These are phyloP conservation scores for Aspergillus ustus DNA, from an alignment of 2,329 filamentous ascomycete genomes.

Conservation along the genomic window DNA sequence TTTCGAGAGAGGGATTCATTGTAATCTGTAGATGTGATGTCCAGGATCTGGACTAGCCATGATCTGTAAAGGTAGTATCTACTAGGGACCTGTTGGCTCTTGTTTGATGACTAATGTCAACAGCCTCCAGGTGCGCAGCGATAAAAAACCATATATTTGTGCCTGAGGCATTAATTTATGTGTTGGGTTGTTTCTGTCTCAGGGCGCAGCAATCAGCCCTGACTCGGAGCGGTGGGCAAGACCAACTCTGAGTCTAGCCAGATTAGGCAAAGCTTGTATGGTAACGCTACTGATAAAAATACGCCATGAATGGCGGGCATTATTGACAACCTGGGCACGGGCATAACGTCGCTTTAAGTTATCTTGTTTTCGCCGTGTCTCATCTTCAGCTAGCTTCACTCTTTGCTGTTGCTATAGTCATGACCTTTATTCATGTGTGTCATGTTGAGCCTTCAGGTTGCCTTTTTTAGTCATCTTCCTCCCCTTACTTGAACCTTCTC, in stretches of 20 bases:
- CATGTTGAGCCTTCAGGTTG: constrained; percentile 16
- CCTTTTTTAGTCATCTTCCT: constrained; percentile 15
- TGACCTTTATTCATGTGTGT: constrained; percentile 7
- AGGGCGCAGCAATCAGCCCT: neutral
- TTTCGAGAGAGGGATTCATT: constrained; percentile 27
- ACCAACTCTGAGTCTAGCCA: neutral
- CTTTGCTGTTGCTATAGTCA: constrained; percentile 1
- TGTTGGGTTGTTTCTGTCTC: no score
- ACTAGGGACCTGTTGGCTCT: no score
- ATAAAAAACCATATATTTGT: no score
- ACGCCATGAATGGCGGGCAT: neutral
- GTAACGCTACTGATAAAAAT: constrained; percentile 4
- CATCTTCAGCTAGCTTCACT: neutral
- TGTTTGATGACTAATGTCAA: no score
- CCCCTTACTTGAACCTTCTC: constrained; percentile 7
- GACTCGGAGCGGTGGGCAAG: neutral
- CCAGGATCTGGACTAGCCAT: no score
- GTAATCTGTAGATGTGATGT: no score
- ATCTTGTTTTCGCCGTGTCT: neutral
- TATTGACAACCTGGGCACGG: no score
- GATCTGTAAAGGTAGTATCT: no score
- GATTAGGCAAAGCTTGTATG: constrained; percentile 2
- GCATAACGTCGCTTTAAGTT: neutral
- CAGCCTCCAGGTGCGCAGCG: no score
- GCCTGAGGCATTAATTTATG: no score